Conservation (phyloP, 495 filamentous ascomycete species). For the Aspergillus baeticus region DNA sequence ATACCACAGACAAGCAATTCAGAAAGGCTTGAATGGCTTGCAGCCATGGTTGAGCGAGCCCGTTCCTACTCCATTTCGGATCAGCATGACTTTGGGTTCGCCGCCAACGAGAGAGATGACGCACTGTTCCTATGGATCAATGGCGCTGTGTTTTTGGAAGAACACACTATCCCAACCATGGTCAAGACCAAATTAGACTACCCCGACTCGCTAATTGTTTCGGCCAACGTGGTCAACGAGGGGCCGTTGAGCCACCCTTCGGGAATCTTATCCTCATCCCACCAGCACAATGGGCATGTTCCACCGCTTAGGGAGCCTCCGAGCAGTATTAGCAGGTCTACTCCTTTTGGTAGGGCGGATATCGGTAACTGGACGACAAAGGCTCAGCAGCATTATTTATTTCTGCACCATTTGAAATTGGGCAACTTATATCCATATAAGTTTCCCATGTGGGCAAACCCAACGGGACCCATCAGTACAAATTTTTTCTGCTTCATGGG, state of each 20-base stretch:
- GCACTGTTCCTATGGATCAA: conserved; percentile 56
- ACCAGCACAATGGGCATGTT: conserved; percentile 32
- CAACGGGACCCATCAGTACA: conserved; percentile 40
- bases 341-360: too few relatives aligned
- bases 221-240: conserved; percentile 54
- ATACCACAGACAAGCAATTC: conserved; percentile 48
- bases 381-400: conserved; percentile 56
- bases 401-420: conserved; percentile 50
- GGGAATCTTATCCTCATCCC: too few relatives aligned
- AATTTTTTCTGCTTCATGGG: conserved; percentile 51
- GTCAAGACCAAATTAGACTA: conserved; percentile 51
- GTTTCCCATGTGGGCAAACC: conserved; percentile 50
- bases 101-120: conserved; percentile 18
- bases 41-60: conserved; percentile 25
- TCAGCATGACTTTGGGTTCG: conserved; percentile 17
- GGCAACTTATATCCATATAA: conserved; percentile 47
- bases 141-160: conserved; percentile 55
- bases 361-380: conserved; percentile 51
- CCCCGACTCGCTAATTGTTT: conserved; percentile 46
- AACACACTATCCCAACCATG: conserved; percentile 50
- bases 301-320: too few relatives aligned
- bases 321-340: too few relatives aligned
- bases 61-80: conserved; percentile 29
- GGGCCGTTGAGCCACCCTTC: conserved; percentile 31
- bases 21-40: conserved; percentile 46